These are phyloP conservation scores for Penicillium frequentans DNA, from an alignment of 2,329 filamentous ascomycete genomes.

Conservation along the genomic window DNA sequence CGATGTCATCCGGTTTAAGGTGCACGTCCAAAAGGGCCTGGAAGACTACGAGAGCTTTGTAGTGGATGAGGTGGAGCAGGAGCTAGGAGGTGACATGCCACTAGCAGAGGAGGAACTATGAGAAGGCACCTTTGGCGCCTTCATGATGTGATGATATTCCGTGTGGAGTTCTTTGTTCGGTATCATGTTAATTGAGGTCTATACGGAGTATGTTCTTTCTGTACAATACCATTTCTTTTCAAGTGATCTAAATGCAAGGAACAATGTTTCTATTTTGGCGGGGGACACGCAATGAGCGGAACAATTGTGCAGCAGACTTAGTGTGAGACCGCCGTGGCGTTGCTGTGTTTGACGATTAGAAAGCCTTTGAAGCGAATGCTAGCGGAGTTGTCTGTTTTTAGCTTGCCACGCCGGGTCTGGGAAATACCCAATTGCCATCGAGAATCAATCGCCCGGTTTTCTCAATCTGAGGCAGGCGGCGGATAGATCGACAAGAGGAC, in stretches of 20 bases:
- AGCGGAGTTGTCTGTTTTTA: background rate
- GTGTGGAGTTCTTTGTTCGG: constrained; percentile 7
- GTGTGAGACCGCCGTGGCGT: constrained; percentile 9
- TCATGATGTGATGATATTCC: constrained; percentile 19
- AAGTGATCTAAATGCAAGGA: background rate
- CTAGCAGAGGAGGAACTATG: constrained; percentile 32
- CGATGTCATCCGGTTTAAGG: constrained; percentile 97
- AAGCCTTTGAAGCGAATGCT: background rate
- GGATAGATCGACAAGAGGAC: constrained; percentile 14
- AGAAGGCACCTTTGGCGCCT: background rate
- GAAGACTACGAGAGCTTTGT: constrained; percentile 96
- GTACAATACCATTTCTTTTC: constrained; percentile 6
- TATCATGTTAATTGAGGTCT: constrained; percentile 16
- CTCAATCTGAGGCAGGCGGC: constrained; percentile 10
- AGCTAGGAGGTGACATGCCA: constrained; percentile 66
- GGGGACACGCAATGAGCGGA: constrained; percentile 8
- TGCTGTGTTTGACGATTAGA: background rate
- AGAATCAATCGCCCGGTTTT: background rate
- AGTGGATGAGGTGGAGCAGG: constrained; percentile 85
- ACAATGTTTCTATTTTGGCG: constrained; percentile 5
- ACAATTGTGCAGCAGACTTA: constrained; percentile 2
- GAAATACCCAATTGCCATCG: background rate
- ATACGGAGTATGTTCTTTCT: background rate
- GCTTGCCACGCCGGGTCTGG: background rate
- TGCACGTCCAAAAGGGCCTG: constrained; percentile 87